Base-by-base conservation (phyloP, 2,329 filamentous ascomycete species). In the Thermomyces lanuginosus region DNA sequence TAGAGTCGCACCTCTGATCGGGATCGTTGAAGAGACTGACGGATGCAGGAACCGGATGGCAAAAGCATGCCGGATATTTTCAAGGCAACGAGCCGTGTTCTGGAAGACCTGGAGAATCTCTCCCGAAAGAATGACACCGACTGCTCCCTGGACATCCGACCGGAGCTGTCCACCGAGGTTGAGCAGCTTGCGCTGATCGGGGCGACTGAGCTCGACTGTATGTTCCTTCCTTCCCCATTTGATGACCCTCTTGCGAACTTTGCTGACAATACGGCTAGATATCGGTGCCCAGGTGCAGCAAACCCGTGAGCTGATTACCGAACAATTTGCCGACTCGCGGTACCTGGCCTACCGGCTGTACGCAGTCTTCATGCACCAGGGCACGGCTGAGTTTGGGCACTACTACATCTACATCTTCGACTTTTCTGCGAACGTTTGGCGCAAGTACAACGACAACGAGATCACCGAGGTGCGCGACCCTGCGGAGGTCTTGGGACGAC, bases 341-440 rank as follows among this genome's bases (percentile, higher is more conserved):
- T 59, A 70, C 14, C 60, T 80, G 24, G 69, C 75, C 7, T 98
- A 95, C 49, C 72, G 72, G 8, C 67, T 98, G 4, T 84, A 93
- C 40, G 81, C 86, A 0, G 78, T 93, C 16, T 92, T 98, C 44
- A 86, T 92, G 42, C 89, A 98, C 48, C 74, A 77, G 11, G 65
- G 66, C 16, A 56, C 53, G 15, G 64, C 75, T 21, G 66, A 63
- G 22, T 75, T 75, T 23, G 89, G 89, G 0, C 89, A 98, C 51
- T 98, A 95, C 56, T 93, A 82, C 76, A 82, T 93, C 22, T 93
- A 84, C 66, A 91, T 98, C 36, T 79, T 74, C 44, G 89, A 95
- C 55, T 92, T 92, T 49, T 68, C 75, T 37, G 68, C 71, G 24
- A 58, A 72, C 18, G 61, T 84, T 11, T 98, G 89, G 84, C 75